These are phyloP conservation scores for Tarenaya hassleriana DNA, from an alignment of 345 rosid species.

Conservation along the genomic window DNA sequence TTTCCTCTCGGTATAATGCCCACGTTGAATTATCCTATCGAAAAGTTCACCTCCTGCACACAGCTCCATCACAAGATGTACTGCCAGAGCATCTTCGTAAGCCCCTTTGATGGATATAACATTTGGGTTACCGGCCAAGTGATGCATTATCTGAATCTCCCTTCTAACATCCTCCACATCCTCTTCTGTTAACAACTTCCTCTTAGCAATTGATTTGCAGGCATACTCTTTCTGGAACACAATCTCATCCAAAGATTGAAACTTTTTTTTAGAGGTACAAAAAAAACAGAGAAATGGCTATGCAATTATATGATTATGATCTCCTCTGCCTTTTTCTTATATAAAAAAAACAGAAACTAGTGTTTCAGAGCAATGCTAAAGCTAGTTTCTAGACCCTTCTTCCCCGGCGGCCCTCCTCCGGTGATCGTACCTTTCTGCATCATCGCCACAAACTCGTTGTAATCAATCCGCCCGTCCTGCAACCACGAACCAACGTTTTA, in stretches of 20 bases:
- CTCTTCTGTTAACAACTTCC: conserved; percentile 67
- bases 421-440: conserved; percentile 59
- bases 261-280: too few species aligned
- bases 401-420: conserved; percentile 21
- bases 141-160: conserved; percentile 92
- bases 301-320: too few species aligned
- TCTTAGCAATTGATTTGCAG: conserved; percentile 87
- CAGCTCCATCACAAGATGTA: conserved; percentile 80
- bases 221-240: conserved; percentile 63
- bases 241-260: too few species aligned
- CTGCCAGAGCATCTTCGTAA: conserved; percentile 79
- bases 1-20: conserved; percentile 79
- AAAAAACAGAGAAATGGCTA: too few species aligned
- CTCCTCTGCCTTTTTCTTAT: too few species aligned
- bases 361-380: conserved; percentile 47
- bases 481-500: conserved; percentile 8
- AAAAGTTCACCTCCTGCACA: conserved; percentile 90
- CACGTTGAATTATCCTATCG: conserved; percentile 79
- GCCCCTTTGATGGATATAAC: conserved; percentile 76
- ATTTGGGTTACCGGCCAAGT: conserved; percentile 78
- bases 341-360: conserved; percentile 20
- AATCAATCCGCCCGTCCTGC: conserved; percentile 81
- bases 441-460: conserved; percentile 81
- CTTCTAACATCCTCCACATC: conserved; percentile 88
- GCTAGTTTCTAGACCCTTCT: conserved; percentile 40